Conservation (phyloP, 768 basidiomycete species). For the Suillus plorans region DNA sequence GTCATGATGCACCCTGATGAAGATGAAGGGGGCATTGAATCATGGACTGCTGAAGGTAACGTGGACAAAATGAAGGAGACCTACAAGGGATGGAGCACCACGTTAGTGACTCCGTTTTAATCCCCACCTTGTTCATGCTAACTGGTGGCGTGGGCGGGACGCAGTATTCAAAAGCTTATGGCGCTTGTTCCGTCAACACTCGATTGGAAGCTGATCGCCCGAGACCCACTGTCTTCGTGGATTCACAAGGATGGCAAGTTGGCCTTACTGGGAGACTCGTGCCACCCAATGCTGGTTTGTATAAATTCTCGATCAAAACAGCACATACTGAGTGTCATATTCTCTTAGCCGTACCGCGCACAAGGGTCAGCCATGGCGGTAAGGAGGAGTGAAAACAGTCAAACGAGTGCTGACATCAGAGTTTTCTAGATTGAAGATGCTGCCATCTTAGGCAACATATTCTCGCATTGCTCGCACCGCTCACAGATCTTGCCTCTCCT, state of each 20-base stretch:
- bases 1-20: slow-evolving; percentile 44
- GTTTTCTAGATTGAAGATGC: slow-evolving; percentile 33
- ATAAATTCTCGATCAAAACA: neutral
- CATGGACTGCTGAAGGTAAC: slow-evolving; percentile 43
- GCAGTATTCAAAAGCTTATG: slow-evolving; percentile 45
- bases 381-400: slow-evolving; percentile 12
- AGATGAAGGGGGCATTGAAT: slow-evolving; percentile 33
- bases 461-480: slow-evolving; percentile 45
- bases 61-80: slow-evolving; percentile 46
- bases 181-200: slow-evolving; percentile 42
- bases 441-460: slow-evolving; percentile 45
- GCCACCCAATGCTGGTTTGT: slow-evolving; percentile 52
- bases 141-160: slow-evolving; percentile 3
- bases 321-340: neutral
- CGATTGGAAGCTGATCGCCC: slow-evolving; percentile 49
- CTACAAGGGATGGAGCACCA: slow-evolving; percentile 48
- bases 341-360: slow-evolving; percentile 47
- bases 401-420: slow-evolving; percentile 9
- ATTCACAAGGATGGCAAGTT: slow-evolving; percentile 43
- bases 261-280: slow-evolving; percentile 52
- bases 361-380: slow-evolving; percentile 60
- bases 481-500: slow-evolving; percentile 48
- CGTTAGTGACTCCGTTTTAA: slow-evolving; percentile 28
- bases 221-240: slow-evolving; percentile 48
- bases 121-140: neutral